Base-by-base conservation (phyloP, 345 rosid species). In the Iberis pinnata region DNA sequence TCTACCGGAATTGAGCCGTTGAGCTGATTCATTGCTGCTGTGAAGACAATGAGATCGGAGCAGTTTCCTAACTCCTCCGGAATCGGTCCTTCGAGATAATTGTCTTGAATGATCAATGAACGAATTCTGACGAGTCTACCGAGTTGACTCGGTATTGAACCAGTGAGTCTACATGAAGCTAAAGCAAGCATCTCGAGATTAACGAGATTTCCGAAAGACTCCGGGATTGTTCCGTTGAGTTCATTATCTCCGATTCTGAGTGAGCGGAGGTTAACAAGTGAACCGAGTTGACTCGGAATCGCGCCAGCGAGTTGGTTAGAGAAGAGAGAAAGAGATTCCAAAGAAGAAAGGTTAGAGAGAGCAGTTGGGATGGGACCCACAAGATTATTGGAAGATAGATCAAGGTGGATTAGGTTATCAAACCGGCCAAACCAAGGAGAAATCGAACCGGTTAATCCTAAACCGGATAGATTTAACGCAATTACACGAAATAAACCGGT, bases 331-430 rank as follows among this genome's bases (percentile, higher is more conserved):
- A 92, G 62, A 73, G 97, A 81, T 67, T 88, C 86, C 74, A 92
- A 68, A 2, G 80, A 78, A 46, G 86, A 53, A 53, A 92, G 95
- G 72, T 78, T 75, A 20, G 93, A 81, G 56, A 88, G 82, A 61
- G 79, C 62, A 17, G 95, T 70, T 81, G 98, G 96, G 53, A 92
- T 80, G 76, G 93, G 83, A 19, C 98, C 97, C 66, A 60, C 65
- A 17, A 92, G 81, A 69, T 61, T 56, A 71, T 92, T 92, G 58
- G 88, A 77, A 36, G 97, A 92, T 52, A 88, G 90, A 74, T 92
- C 98, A 44, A 92, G 96, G 71, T 84, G 88, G 81, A 77, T 66
- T 60, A 92, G 87, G 80, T 78, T 76, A 22, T 37, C 59, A 20
- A 92, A 70, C 50, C 75, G 80, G 52, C 84, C 82, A 26, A 92